Evolutionary conservation across 2,329 filamentous ascomycete genomes (phyloP), one percentile per base, ranked within the genome.

Genomic region (Alternaria novae-zelandiae): DNA sequence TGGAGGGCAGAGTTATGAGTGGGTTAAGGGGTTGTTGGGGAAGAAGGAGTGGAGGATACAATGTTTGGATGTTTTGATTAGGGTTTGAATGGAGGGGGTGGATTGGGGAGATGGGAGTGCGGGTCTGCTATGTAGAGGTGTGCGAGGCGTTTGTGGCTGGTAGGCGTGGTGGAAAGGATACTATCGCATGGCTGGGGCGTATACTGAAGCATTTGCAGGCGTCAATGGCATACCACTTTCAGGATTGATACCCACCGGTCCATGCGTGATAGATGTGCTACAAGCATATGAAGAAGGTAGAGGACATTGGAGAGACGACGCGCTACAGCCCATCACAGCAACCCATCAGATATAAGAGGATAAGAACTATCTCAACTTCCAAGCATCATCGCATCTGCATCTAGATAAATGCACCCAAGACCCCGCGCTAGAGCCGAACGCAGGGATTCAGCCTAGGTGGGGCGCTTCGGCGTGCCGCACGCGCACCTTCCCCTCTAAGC

Each of bases 31-130:
- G 74, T 80, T 97, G 54, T 80, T 97, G 54, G 94, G 94, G 5
- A 88, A 89, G 80, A 89, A 91, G 73, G 94, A 97, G 79, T 97
- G 95, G 92, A 88, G 91, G 72, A 87, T 99, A 68, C 93, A 95
- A 61, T 97, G 94, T 79, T 86, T 99, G 80, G 94, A 97, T 80
- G 88, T 98, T 28, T 90, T 94, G 72, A 89, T 98, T 57, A 86
- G 92, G 67, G 82, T 97, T 53, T 77, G 66, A 72, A 49, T 5
- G 20, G 23, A 25, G 41, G 32, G 20, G 17, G 30, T 12, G 8
- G 15, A n/a, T 6, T 41, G 13, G 20, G 32, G 44, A 44, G 10
- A 32, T 9, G 45, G 28, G n/a, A n/a, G 36, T 41, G 57, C 21
- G 17, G 44, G 20, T 49, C 17, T 36, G 47, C 20, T 25, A 56